Percentiles rank a stretch among this genome's conserved stretches.
Evolutionary conservation across 345 rosid species (phyloP).

Genomic region (Zanthoxylum bungeanum): DNA sequence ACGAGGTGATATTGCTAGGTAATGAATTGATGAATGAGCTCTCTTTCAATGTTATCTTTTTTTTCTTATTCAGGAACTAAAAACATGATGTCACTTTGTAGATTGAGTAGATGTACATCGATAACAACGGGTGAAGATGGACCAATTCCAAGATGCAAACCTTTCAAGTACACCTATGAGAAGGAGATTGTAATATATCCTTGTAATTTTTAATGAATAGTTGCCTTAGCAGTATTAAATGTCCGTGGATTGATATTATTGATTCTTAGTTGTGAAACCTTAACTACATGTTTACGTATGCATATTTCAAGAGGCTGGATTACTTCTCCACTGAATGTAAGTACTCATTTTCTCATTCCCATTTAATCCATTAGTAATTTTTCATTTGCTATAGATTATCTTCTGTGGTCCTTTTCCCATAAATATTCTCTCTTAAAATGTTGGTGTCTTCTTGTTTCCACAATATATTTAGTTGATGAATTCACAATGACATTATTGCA

Average conservation of each 20-base stretch:
- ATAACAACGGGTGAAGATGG: slow-evolving; percentile 96
- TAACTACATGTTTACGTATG: slow-evolving; percentile 69
- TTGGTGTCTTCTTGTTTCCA: background rate
- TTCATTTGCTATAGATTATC: background rate
- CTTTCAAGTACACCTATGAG: slow-evolving; percentile 91
- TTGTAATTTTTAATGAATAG: slow-evolving; percentile 12
- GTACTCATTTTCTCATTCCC: slow-evolving; percentile 15
- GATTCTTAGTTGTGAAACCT: slow-evolving; percentile 33
- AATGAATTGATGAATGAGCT: slow-evolving; percentile 5
- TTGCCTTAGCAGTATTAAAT: background rate
- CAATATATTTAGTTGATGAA: background rate
- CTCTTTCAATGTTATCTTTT: background rate
- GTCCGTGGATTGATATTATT: background rate
- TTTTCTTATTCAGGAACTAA: slow-evolving; percentile 2
- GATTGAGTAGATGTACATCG: slow-evolving; percentile 85
- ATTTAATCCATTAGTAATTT: background rate
- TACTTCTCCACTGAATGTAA: slow-evolving; percentile 99
- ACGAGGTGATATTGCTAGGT: slow-evolving; percentile 96
- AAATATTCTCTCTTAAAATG: background rate
- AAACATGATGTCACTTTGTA: slow-evolving; percentile 19
- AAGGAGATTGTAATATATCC: slow-evolving; percentile 99
- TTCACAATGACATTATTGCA: background rate
- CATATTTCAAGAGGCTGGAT: slow-evolving; percentile 94
- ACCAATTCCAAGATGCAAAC: slow-evolving; percentile 95
- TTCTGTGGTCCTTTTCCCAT: background rate